These are phyloP conservation scores for carrot (Daucus carota) DNA, from an alignment of 129 eudicot species.

Conservation along the genomic window DH1_v3.0 NC_030389.2:44878001-44878500, in stretches of 20 bases:
- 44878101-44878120: slow-evolving; percentile 98
- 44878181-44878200: slow-evolving; percentile 74
- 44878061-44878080: slow-evolving; percentile 82
- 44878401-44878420: background rate
- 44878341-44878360: slow-evolving; percentile 66
- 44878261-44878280: slow-evolving; percentile 86
- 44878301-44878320: slow-evolving; percentile 69
- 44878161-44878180: slow-evolving; percentile 88
- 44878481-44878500: no score
- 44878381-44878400: slow-evolving; percentile 63
- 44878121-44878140: slow-evolving; percentile 73
- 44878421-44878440: background rate
- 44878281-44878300: slow-evolving; percentile 96
- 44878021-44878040: slow-evolving; percentile 41
- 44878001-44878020: slow-evolving; percentile 43
- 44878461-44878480: background rate
- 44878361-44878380: slow-evolving; percentile 87
- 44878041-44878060: slow-evolving; percentile 76
- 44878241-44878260: slow-evolving; percentile 79
- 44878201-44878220: slow-evolving; percentile 89
- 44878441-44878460: background rate
- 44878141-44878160: slow-evolving; percentile 94
- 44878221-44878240: slow-evolving; percentile 86
- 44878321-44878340: slow-evolving; percentile 73
- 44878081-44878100: slow-evolving; percentile 58